Evolutionary conservation across 306 rosid species (phyloP).

Genomic region (Ormosia emarginata): DNA sequence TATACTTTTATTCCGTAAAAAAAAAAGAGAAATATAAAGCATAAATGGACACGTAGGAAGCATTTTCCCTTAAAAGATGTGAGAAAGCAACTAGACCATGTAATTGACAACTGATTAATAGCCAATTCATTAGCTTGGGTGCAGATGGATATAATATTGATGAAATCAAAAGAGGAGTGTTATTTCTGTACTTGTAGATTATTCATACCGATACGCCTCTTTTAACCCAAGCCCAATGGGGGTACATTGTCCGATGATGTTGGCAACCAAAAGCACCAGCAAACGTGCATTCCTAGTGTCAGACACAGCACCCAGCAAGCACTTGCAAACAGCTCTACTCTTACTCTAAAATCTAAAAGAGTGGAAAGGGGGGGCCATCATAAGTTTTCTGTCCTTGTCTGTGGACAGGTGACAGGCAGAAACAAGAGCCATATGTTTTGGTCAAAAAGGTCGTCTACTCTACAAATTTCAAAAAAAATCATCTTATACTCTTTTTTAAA

Average conservation of each 20-base stretch:
- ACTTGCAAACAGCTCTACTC: neutral
- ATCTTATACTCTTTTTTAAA: too few species aligned
- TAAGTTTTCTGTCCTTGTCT: constrained; percentile 18
- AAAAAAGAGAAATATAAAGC: too few species aligned
- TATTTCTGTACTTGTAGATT: neutral
- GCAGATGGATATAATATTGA: neutral
- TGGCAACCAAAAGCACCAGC: constrained; percentile 15
- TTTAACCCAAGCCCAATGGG: constrained; percentile 13
- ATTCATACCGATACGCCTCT: neutral
- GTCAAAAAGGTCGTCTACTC: constrained; percentile 30
- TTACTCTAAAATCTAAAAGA: neutral
- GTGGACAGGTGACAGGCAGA: neutral
- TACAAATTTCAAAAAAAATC: too few species aligned
- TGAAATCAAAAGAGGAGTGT: neutral
- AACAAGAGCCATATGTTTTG: constrained; percentile 13
- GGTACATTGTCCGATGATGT: neutral
- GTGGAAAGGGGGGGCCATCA: neutral
- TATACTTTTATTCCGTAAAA: too few species aligned
- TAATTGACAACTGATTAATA: neutral
- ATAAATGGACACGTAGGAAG: too few species aligned
- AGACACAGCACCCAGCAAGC: neutral
- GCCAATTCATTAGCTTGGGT: neutral
- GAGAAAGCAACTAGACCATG: neutral
- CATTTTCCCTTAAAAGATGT: neutral
- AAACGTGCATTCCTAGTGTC: neutral